Conservation (phyloP, 768 basidiomycete species). For the Pleurotus platypus region DNA sequence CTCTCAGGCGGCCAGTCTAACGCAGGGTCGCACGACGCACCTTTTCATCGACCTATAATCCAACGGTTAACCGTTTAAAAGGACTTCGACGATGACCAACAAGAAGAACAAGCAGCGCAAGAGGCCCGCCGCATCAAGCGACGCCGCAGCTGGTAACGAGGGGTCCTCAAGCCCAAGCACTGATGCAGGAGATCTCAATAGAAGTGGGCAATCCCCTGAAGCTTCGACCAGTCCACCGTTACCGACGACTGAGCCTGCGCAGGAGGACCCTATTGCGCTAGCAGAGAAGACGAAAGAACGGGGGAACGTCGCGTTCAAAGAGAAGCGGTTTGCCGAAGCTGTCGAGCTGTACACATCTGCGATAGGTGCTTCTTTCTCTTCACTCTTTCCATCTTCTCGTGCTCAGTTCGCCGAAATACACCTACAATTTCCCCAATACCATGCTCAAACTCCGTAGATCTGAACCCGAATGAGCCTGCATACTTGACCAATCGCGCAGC, state of each 20-base stretch:
- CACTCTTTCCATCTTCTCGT: slow-evolving; percentile 4
- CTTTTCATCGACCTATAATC: too few species aligned
- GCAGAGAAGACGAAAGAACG: slow-evolving; percentile 70
- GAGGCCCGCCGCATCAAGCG: slow-evolving; percentile 12
- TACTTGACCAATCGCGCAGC: slow-evolving; percentile 87
- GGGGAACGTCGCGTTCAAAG: slow-evolving; percentile 76
- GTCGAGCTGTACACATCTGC: slow-evolving; percentile 73
- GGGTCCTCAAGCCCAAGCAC: not conserved
- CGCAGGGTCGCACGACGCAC: too few species aligned
- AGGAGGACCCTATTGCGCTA: slow-evolving; percentile 36
- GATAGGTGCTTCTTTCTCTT: slow-evolving; percentile 43
- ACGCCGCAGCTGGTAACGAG: slow-evolving; percentile 10
- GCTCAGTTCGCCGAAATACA: not conserved
- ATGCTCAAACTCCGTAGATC: slow-evolving; percentile 31
- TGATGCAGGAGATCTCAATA: not conserved
- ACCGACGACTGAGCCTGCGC: not conserved
- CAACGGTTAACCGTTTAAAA: not conserved
- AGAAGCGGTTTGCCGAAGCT: slow-evolving; percentile 60
- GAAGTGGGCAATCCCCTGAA: slow-evolving; percentile 11
- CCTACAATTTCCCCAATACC: slow-evolving; percentile 4
- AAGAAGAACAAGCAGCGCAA: slow-evolving; percentile 19
- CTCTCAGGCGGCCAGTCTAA: too few species aligned
- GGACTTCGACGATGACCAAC: slow-evolving; percentile 12
- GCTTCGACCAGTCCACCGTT: slow-evolving; percentile 17
- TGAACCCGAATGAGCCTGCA: slow-evolving; percentile 63